Base-by-base conservation (phyloP, 148 eudicot species). In the Rhododendron molle region DNA sequence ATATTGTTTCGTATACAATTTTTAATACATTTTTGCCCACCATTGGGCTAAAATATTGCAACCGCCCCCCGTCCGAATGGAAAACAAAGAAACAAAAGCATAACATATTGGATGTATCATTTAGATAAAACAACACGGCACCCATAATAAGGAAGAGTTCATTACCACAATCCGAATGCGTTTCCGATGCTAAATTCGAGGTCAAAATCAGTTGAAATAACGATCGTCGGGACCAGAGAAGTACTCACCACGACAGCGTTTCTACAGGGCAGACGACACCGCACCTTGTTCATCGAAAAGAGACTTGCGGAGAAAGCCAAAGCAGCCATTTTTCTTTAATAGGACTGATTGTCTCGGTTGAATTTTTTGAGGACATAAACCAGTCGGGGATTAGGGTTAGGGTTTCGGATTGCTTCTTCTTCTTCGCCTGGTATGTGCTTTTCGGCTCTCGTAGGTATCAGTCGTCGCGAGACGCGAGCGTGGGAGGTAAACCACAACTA, bases 171-270 rank as follows among this genome's bases (percentile, higher is more conserved):
- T 58, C 65, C 36, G 50, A 60, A 38, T 21, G 74, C 76, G n/a
- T 58, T 62, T 30, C 6, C 67, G 28, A 54, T 44, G 58, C 47
- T 18, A 56, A 34, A 28, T 32, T 3, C 26, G 78, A 73, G 78
- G 44, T 16, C 44, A 73, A 38, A n/a, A 40, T 44, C 56, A 28
- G 44, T 71, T 6, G 12, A 21, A 71, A 47, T 18, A 49, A 65
- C 0, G 58, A 16, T 13, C 23, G 76, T 6, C 44, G 36, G 43
- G 16, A 18, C 14, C 34, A 81, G 34, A 77, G 34, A 60, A 54
- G 81, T 11, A 71, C 90, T 86, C 43, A 88, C 90, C 36, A 83
- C 84, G 54, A 60, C 65, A 62, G 47, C 54, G 82, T 73, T 84
- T 80, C 47, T 44, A 28, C 65, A 1, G 38, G 65, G 32, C 47